Evolutionary conservation across 164 flowering plant genomes (phyloP).

Genomic region (Vitis cinerea): DNA sequence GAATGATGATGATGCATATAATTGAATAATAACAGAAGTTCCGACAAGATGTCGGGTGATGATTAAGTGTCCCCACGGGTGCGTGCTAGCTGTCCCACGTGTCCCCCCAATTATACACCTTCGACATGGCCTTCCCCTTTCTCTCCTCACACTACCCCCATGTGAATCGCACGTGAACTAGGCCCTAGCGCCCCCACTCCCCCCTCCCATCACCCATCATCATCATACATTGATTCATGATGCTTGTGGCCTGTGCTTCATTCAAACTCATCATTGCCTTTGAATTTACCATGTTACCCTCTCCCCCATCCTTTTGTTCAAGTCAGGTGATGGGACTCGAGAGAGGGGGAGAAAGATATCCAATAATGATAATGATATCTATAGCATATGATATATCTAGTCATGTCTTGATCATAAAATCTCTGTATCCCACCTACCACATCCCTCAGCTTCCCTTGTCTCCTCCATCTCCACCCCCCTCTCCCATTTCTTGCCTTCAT

Average conservation of each 20-base stretch:
- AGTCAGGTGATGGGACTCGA: no score
- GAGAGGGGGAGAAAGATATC: no score
- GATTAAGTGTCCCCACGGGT: conserved; percentile 60
- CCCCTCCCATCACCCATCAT: no score
- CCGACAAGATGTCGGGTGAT: conserved; percentile 64
- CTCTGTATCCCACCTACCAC: neutral
- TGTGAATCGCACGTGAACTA: conserved; percentile 32
- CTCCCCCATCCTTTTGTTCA: no score
- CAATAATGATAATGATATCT: no score
- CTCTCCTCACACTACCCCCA: conserved; percentile 16
- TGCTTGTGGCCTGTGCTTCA: no score
- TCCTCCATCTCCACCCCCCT: no score
- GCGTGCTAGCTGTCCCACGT: conserved; percentile 73
- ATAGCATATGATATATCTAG: neutral
- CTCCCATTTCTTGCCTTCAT: no score
- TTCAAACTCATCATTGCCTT: no score
- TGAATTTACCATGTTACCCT: neutral
- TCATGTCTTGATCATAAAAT: conserved; percentile 4
- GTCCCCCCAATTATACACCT: conserved; percentile 30
- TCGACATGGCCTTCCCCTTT: conserved; percentile 7
- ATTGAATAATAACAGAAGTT: neutral
- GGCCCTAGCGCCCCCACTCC: neutral
- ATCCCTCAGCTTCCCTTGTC: neutral
- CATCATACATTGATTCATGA: no score
- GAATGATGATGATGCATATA: conserved; percentile 1